phyloP scores from a whole-genome alignment of 805 yeast genomes.

The Ogataea salicorniae region DNA sequence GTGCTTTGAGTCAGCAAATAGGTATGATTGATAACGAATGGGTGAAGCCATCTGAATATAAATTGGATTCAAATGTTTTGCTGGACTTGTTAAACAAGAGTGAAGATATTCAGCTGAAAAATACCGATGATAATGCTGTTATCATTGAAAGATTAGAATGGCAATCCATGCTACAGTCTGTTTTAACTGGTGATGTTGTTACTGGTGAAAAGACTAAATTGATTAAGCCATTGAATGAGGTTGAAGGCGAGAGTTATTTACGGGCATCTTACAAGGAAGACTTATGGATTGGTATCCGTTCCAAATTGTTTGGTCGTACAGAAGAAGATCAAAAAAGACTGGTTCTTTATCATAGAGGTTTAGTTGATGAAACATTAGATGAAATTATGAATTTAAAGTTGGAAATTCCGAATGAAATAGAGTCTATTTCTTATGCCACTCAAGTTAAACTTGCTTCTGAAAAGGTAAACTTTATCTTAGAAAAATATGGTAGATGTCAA shows the following conservation, averaged over 20 bases:
- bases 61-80: constrained; percentile 32
- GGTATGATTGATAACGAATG: constrained; percentile 30
- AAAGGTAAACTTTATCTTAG: constrained; percentile 54
- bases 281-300: constrained; percentile 82
- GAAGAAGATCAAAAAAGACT: constrained; percentile 73
- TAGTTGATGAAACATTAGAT: constrained; percentile 68
- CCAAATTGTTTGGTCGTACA: constrained; percentile 75
- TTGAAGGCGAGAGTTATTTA: constrained; percentile 41
- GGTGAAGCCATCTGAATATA: constrained; percentile 30
- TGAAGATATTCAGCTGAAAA: constrained; percentile 31
- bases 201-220: constrained; percentile 81
- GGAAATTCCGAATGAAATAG: constrained; percentile 32
- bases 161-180: constrained; percentile 91
- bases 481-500: constrained; percentile 60
- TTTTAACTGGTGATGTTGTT: constrained; percentile 92
- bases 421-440: constrained; percentile 15
- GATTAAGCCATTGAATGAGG: constrained; percentile 41
- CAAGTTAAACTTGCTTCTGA: constrained; percentile 33
- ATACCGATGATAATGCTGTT: constrained; percentile 22
- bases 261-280: constrained; percentile 60
- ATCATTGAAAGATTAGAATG: constrained; percentile 83
- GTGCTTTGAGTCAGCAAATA: constrained; percentile 27
- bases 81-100: constrained; percentile 30
- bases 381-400: constrained; percentile 63
- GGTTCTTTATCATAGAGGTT: constrained; percentile 60